Evolutionary conservation across 306 rosid species (phyloP).

Genomic region (Lathyrus oleraceus): DNA sequence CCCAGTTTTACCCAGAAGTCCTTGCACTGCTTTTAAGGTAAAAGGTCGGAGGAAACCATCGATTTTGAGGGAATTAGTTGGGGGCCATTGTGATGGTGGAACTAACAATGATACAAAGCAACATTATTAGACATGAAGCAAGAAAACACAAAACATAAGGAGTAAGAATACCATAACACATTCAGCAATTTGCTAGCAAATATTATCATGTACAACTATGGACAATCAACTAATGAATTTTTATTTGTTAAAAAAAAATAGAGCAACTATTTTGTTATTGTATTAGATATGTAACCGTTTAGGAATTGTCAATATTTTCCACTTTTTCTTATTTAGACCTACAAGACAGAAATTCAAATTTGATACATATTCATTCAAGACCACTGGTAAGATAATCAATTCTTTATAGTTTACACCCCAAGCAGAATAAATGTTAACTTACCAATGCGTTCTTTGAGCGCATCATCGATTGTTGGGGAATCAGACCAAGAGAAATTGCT

Average conservation of each 20-base stretch:
- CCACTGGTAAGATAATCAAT: constrained; percentile 8
- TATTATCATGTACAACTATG: background rate
- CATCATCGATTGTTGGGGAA: constrained; percentile 62
- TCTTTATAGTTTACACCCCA: background rate
- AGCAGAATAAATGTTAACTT: constrained; percentile 38
- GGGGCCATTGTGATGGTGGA: constrained; percentile 70
- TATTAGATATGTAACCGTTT: background rate
- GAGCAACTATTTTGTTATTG: background rate
- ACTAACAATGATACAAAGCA: constrained; percentile 52
- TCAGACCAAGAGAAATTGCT: constrained; percentile 62
- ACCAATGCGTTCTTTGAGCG: constrained; percentile 82
- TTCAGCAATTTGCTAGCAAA: background rate
- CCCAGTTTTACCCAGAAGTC: constrained; percentile 82
- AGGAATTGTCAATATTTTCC: constrained; percentile 1
- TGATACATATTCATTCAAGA: background rate
- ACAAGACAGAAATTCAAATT: constrained; percentile 1
- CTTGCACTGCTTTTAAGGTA: constrained; percentile 91
- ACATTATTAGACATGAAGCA: constrained; percentile 21
- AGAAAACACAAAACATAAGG: background rate
- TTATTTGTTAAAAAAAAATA: background rate
- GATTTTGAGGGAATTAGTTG: constrained; percentile 79
- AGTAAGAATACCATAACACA: background rate
- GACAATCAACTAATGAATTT: constrained; percentile 1
- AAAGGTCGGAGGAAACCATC: constrained; percentile 89
- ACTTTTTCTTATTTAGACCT: background rate